Conservation (phyloP, 208 protist species). For the Porcisia deanei region DNA sequence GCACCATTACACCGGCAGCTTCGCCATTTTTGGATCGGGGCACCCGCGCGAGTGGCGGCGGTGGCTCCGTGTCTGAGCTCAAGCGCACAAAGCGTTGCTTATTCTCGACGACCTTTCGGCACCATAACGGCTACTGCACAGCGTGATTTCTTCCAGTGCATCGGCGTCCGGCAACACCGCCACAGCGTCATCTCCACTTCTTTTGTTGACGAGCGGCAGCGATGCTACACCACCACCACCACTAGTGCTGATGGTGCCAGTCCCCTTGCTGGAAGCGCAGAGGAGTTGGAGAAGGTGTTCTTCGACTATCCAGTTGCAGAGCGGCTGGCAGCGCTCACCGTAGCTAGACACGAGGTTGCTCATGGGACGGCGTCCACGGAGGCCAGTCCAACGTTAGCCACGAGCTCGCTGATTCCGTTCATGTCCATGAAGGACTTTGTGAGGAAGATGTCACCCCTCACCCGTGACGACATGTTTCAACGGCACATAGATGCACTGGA, state of each 20-base stretch:
- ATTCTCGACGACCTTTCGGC: not conserved
- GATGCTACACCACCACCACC: not conserved
- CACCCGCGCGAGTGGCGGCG: not conserved
- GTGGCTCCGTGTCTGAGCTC: not conserved
- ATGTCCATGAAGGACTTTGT: conserved; percentile 63
- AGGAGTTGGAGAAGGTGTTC: conserved; percentile 23
- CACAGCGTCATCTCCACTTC: not conserved
- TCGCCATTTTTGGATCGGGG: not conserved
- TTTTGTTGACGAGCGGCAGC: conserved; percentile 5
- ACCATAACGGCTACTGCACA: not conserved
- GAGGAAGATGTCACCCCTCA: conserved; percentile 40
- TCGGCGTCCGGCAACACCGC: not conserved
- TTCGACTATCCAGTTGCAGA: conserved; percentile 40
- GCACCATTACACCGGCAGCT: not conserved
- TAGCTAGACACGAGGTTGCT: conserved; percentile 28
- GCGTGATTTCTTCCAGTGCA: not conserved
- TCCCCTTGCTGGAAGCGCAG: not conserved
- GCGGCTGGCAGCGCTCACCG: conserved; percentile 45
- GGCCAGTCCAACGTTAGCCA: not conserved
- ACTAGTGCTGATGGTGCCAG: not conserved
- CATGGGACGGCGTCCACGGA: conserved; percentile 1
- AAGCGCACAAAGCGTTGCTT: not conserved
- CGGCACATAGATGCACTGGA: conserved; percentile 27
- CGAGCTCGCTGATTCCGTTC: not conserved
- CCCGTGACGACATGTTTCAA: conserved; percentile 52